Evolutionary conservation across 2,329 filamentous ascomycete species (phyloP).

Genomic region (Penicillium sp.): DNA sequence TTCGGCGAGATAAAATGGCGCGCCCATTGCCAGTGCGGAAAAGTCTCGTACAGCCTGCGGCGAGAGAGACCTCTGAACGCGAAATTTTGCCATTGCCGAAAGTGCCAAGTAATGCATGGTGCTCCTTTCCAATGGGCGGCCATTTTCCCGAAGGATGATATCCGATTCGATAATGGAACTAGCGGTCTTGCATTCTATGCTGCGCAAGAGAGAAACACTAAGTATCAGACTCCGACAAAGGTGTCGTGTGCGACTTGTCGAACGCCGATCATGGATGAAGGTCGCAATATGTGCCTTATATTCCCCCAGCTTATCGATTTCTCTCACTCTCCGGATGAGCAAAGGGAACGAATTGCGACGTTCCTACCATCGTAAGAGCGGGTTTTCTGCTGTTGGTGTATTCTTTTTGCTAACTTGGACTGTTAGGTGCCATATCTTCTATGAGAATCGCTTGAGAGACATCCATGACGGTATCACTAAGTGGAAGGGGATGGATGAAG

Average conservation of each 20-base stretch:
- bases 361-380: constrained; percentile 6
- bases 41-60: constrained; percentile 69
- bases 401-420: background rate
- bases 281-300: constrained; percentile 77
- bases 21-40: constrained; percentile 73
- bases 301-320: constrained; percentile 74
- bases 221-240: constrained; percentile 76
- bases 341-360: constrained; percentile 41
- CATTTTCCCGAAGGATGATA: constrained; percentile 78
- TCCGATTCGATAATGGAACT: constrained; percentile 67
- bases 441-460: constrained; percentile 7
- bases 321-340: constrained; percentile 49
- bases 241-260: constrained; percentile 76
- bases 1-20: constrained; percentile 61
- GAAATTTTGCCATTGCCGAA: constrained; percentile 82
- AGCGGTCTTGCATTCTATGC: constrained; percentile 73
- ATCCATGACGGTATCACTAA: constrained; percentile 4
- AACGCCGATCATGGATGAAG: constrained; percentile 84
- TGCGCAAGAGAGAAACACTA: constrained; percentile 59
- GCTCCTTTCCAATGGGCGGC: constrained; percentile 89
- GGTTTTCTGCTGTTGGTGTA: background rate
- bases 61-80: constrained; percentile 69
- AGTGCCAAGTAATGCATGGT: constrained; percentile 78
- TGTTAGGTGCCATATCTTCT: constrained; percentile 10
- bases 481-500: constrained; percentile 9